These are phyloP conservation scores for Sorghum bicolor DNA, from an alignment of 176 grass and related monocot species.

Conservation along the genomic window DNA sequence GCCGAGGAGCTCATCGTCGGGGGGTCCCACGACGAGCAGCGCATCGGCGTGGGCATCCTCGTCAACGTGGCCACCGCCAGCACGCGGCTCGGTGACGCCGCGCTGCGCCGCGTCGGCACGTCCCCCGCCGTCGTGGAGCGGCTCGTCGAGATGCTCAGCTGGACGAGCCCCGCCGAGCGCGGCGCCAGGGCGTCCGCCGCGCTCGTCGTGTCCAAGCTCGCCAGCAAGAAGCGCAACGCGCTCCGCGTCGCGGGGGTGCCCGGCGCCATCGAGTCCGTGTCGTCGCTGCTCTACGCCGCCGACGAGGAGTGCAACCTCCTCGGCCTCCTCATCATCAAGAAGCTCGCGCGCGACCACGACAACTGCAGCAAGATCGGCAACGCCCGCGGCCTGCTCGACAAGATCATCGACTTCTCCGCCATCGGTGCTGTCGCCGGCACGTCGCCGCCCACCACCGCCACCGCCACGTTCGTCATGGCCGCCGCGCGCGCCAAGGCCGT, in stretches of 20 bases:
- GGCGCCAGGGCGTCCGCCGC: constrained; percentile 46
- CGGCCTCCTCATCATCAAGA: constrained; percentile 76
- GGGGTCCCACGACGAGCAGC: constrained; percentile 60
- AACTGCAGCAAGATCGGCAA: constrained; percentile 72
- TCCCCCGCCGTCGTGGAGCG: constrained; percentile 44
- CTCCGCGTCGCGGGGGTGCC: constrained; percentile 50
- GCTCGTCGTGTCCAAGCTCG: constrained; percentile 64
- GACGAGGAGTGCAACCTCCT: constrained; percentile 59
- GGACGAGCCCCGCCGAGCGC: constrained; percentile 39
- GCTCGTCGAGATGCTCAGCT: constrained; percentile 65
- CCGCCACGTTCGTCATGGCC: neutral
- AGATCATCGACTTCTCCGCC: constrained; percentile 66
- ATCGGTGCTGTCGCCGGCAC: neutral
- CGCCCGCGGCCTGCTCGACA: constrained; percentile 64
- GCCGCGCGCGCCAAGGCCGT: constrained; percentile 41
- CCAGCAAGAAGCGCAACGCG: constrained; percentile 60
- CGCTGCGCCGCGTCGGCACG: constrained; percentile 46
- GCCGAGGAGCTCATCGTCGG: constrained; percentile 53
- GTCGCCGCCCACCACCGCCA: neutral
- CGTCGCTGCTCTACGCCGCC: constrained; percentile 47
- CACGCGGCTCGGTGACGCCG: constrained; percentile 21
- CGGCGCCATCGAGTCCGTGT: constrained; percentile 57
- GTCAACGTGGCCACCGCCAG: constrained; percentile 27
- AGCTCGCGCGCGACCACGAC: constrained; percentile 64
- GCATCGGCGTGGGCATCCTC: constrained; percentile 53